phyloP scores from a whole-genome alignment of 2,329 filamentous ascomycete genomes.

The Penicillium sp. region DNA sequence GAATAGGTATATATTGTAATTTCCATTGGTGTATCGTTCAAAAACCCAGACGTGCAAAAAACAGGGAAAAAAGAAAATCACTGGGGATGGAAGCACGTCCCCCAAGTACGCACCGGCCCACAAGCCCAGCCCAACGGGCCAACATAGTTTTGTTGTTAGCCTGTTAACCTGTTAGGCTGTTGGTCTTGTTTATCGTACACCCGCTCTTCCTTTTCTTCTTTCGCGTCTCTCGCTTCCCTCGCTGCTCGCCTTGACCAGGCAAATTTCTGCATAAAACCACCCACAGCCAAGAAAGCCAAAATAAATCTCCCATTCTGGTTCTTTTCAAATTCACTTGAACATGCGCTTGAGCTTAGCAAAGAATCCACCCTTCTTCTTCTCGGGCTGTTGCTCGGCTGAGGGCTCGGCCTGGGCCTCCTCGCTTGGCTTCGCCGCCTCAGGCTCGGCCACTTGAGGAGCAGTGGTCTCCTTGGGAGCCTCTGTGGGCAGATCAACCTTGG shows the following conservation, averaged over 20 bases:
- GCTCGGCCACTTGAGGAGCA: conserved; percentile 1
- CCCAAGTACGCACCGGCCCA: background rate
- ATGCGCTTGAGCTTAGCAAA: conserved; percentile 22
- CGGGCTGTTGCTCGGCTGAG: conserved; percentile 34
- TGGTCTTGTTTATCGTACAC: conserved; percentile 20
- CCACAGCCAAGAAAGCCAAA: background rate
- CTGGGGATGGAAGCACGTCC: conserved; percentile 5
- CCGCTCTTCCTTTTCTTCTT: conserved; percentile 7
- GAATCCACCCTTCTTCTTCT: conserved; percentile 40
- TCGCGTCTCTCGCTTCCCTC: background rate
- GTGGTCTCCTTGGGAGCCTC: conserved; percentile 5
- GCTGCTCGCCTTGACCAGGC: background rate
- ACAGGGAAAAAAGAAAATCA: conserved; percentile 2
- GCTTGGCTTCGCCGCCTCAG: conserved; percentile 1
- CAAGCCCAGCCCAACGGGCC: background rate
- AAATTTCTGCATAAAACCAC: background rate
- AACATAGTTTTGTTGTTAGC: no score
- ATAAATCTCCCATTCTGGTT: background rate
- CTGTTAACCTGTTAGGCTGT: no score
- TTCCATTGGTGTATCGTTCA: conserved; percentile 26
- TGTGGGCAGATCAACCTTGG: conserved; percentile 8
- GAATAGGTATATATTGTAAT: conserved; percentile 17
- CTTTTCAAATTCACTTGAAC: conserved; percentile 14
- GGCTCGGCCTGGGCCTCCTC: conserved; percentile 3
- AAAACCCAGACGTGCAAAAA: conserved; percentile 11